Base-by-base conservation (phyloP, 768 basidiomycete species). In the Fibroporia radiculosa region DNA sequence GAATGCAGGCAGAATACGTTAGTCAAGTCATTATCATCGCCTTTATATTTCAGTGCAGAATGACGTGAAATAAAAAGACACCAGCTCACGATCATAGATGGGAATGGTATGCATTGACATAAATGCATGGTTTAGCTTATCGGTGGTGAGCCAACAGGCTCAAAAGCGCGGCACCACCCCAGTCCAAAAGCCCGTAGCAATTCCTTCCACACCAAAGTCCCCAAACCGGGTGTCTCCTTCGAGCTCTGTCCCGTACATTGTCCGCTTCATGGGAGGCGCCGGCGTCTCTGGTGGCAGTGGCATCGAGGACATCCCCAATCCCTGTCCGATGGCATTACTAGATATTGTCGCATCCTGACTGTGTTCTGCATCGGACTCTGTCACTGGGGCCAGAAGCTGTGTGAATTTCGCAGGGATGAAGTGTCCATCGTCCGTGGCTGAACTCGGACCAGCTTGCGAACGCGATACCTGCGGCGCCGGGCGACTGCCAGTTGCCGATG, bases 181-280 rank as follows among this genome's bases (percentile, higher is more conserved):
- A 1, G 74, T 61, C 83, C 85, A 87, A 56, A 82, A 86, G 5
- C 75, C 75, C 38, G 73, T 74, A 19, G 42, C 33, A 45, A 87
- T 77, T 11, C 85, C 82, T 56, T 85, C 81, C 20, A 85, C 69
- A 29, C 86, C 86, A 58, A 88, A 89, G 63, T 89, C 86, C 4
- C 86, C 86, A 57, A 90, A 90, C 40, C 86, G 76, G n/a, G 82
- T 81, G 56, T 89, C 85, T 25, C 68, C 68, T n/a, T 86, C 85
- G 33, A 87, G 64, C 62, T 89, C 86, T 0, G 86, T 89, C 6
- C 86, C 86, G 60, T 87, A 89, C 80, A 89, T 84, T 4, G 86
- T 89, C 48, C 79, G 74, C 56, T 74, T 77, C 51, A 73, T 69
- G 3, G 71, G 68, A 20, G 69, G 69, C 13, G 60, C 68, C 13